Conservation (phyloP, 768 basidiomycete species). For the Chlorophyllum brunneum region DNA sequence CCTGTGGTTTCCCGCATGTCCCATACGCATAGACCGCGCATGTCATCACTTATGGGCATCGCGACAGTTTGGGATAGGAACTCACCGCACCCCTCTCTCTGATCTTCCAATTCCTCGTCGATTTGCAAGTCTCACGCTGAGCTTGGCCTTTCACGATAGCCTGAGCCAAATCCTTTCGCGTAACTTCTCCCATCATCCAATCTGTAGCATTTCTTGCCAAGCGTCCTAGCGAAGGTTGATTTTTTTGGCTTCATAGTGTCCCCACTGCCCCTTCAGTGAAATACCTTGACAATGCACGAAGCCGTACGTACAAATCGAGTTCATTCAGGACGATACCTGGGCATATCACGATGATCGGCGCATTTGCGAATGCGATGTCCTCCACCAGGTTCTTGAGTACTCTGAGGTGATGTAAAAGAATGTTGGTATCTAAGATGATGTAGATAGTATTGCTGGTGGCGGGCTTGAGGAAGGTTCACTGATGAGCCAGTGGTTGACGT, state of each 20-base stretch:
- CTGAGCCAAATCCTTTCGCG: constrained; percentile 31
- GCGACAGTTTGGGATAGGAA: neutral
- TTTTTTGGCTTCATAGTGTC: constrained; percentile 38
- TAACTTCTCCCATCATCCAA: constrained; percentile 63
- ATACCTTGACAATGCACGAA: neutral
- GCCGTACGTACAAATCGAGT: constrained; percentile 55
- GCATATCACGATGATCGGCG: constrained; percentile 62
- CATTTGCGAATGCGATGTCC: constrained; percentile 45
- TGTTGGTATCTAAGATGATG: constrained; percentile 77
- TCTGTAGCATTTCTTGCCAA: constrained; percentile 66
- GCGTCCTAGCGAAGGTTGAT: constrained; percentile 46
- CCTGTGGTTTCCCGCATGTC: no score
- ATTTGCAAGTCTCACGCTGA: constrained; percentile 57
- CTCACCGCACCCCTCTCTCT: constrained; percentile 43
- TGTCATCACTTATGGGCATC: neutral
- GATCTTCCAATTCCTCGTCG: constrained; percentile 58
- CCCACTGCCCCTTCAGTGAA: neutral
- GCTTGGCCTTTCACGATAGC: constrained; percentile 53
- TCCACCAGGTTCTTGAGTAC: constrained; percentile 60
- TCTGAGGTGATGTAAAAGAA: constrained; percentile 65
- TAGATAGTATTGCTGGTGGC: constrained; percentile 24
- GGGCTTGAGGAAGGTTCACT: neutral
- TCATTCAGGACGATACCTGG: constrained; percentile 76
- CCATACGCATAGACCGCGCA: neutral
- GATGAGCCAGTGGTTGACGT: neutral